phyloP scores from a whole-genome alignment of 805 yeast genomes.

The Candida boleticola region DNA sequence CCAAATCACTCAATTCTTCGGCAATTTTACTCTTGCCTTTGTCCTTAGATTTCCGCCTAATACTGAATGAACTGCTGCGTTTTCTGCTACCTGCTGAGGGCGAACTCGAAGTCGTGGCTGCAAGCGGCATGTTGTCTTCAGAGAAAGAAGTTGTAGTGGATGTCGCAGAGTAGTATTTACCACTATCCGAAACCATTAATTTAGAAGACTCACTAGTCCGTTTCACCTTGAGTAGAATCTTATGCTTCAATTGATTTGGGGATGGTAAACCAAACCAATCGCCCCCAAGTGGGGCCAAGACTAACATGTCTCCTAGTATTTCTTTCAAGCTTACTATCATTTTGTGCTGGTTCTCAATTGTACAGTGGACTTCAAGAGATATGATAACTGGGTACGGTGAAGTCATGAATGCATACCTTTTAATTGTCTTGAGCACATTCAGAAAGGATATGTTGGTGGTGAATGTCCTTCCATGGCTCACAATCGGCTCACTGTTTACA shows the following conservation, averaged over 20 bases:
- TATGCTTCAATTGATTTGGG: constrained; percentile 70
- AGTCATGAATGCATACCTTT: constrained; percentile 84
- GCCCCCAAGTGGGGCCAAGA: constrained; percentile 37
- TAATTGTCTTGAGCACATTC: constrained; percentile 69
- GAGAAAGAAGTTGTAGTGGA: constrained; percentile 43
- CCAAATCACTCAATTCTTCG: constrained; percentile 55
- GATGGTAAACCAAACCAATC: constrained; percentile 52
- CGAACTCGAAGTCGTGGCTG: constrained; percentile 15
- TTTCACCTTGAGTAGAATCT: constrained; percentile 77
- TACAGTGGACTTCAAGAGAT: constrained; percentile 85
- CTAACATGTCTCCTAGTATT: constrained; percentile 57
- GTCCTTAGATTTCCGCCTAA: constrained; percentile 20
- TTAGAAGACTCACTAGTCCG: constrained; percentile 37
- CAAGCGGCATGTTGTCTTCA: constrained; percentile 29
- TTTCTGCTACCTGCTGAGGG: constrained; percentile 24
- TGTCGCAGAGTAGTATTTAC: constrained; percentile 19
- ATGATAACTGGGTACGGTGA: constrained; percentile 83
- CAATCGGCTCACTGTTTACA: constrained; percentile 61
- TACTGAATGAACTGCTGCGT: constrained; percentile 16
- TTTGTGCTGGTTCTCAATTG: constrained; percentile 59
- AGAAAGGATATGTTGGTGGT: constrained; percentile 69
- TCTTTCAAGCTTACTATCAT: constrained; percentile 54
- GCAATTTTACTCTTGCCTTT: constrained; percentile 21
- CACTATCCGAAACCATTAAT: constrained; percentile 16
- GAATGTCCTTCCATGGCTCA: constrained; percentile 85